Percentiles rank a stretch among this genome's conserved stretches.
phyloP scores from a whole-genome alignment of 2,329 filamentous ascomycete species.

The Colletotrichum higginsianum region DNA sequence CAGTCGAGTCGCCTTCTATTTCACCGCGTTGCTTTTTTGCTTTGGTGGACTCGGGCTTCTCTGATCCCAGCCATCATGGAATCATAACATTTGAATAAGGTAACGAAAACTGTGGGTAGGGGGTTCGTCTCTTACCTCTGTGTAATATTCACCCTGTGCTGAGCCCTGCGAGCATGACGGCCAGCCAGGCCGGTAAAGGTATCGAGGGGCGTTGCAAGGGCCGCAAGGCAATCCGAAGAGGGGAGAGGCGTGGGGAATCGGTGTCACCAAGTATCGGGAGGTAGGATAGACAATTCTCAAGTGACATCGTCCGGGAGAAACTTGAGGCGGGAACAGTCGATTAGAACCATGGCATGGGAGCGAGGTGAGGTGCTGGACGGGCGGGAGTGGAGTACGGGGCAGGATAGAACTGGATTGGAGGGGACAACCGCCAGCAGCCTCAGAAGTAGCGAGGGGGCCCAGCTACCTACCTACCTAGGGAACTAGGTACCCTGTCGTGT shows the following conservation, averaged over 20 bases:
- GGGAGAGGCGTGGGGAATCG: too few species aligned
- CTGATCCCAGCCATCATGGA: slow-evolving; percentile 1
- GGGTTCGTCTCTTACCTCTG: slow-evolving; percentile 8
- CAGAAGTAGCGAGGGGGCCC: not conserved
- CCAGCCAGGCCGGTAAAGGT: not conserved
- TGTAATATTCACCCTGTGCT: not conserved
- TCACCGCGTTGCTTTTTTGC: not conserved
- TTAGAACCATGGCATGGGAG: not conserved
- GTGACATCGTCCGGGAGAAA: not conserved
- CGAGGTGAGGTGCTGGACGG: not conserved
- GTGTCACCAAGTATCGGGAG: not conserved
- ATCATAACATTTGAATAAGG: slow-evolving; percentile 2
- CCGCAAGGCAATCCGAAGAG: not conserved
- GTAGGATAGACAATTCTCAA: not conserved
- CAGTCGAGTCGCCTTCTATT: not conserved
- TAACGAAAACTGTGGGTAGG: slow-evolving; percentile 2
- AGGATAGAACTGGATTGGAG: not conserved
- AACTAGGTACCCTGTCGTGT: not conserved
- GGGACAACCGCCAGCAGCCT: not conserved
- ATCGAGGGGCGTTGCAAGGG: not conserved
- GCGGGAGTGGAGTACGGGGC: not conserved
- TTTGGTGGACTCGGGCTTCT: not conserved
- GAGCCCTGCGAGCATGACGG: not conserved
- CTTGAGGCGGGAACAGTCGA: not conserved
- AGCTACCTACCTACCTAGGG: not conserved